phyloP scores from a whole-genome alignment of 2,329 filamentous ascomycete genomes.

The Aspergillus candidus region DNA sequence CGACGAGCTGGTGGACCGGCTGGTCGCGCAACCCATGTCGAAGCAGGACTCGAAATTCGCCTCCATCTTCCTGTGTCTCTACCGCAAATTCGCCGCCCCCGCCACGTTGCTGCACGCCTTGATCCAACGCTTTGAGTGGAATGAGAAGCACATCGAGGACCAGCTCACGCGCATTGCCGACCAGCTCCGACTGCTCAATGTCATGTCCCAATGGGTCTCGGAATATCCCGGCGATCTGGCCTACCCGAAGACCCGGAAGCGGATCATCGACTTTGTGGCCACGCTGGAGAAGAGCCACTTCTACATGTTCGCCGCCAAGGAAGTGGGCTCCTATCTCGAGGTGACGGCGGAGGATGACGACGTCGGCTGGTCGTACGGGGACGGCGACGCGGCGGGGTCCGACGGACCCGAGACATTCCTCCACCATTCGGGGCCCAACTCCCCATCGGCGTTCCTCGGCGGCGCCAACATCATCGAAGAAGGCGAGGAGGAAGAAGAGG shows the following conservation, averaged over 20 bases:
- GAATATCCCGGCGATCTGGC: conserved; percentile 92
- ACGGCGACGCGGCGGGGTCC: conserved; percentile 52
- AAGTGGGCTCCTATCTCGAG: conserved; percentile 75
- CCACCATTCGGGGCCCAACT: conserved; percentile 37
- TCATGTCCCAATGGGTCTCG: conserved; percentile 83
- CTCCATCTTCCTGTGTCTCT: conserved; percentile 83
- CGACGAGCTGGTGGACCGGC: conserved; percentile 76
- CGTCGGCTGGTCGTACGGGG: conserved; percentile 81
- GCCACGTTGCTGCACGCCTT: conserved; percentile 71
- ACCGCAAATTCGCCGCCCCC: conserved; percentile 87
- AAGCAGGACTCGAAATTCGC: conserved; percentile 85
- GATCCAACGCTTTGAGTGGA: conserved; percentile 54
- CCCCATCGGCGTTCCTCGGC: conserved; percentile 30
- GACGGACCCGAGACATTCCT: conserved; percentile 38
- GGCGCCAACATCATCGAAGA: conserved; percentile 18
- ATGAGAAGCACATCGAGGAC: conserved; percentile 66
- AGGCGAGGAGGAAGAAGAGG: conserved; percentile 29
- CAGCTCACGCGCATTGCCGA: conserved; percentile 72
- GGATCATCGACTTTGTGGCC: conserved; percentile 67
- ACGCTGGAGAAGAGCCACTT: conserved; percentile 71
- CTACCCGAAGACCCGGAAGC: conserved; percentile 63
- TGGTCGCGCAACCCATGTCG: conserved; percentile 74
- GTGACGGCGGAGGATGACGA: conserved; percentile 81
- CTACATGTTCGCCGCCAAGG: conserved; percentile 76
- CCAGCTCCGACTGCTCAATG: conserved; percentile 76